Evolutionary conservation across 2,329 filamentous ascomycete species (phyloP), one percentile per base, ranked within the genome.

Genomic region (Neonectria coccinea): DNA sequence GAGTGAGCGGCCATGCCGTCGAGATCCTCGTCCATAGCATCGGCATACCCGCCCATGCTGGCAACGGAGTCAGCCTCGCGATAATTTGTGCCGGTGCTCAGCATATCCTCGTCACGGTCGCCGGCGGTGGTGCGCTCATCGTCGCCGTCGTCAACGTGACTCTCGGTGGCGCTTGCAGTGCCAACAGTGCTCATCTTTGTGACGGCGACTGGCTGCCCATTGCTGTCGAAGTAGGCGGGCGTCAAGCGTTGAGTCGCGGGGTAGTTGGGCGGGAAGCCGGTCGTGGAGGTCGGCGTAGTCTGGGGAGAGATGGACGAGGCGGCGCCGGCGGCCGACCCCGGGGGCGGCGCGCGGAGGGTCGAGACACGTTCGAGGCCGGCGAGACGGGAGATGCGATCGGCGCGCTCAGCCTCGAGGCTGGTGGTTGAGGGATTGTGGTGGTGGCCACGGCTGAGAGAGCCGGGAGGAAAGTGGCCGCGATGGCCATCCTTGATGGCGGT

Each of bases 401-500:
- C 94, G 71, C 94, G 93, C 79, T 97, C 94, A 67, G 94, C 94
- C 74, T 97, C 94, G 65, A 96, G 89, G 73, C 91, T 95, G 70
- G 88, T 91, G 58, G 88, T 87, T 7, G 88, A 79, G 70, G 86
- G 82, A 72, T 87, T 84, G 75, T 89, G 84, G 73, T 88, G 80
- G 77, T 89, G 82, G 73, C 86, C 82, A 55, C 88, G 88, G 66
- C 84, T 83, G 61, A 86, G 84, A 62, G 79, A 72, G 9, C 76
- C 76, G 22, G 89, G 86, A 29, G 89, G 88, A 29, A 91, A 85
- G 76, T 94, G 89, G 68, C 95, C 95, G 65, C 93, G 92, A 76
- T 97, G 93, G 72, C 95, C 95, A 77, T 98, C 95, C 80, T 97
- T 97, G 85, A 97, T 97, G 56, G 95, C 95, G 12, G 93, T 96